A percentile compares a stretch with the other conserved stretches of the same genome.
Evolutionary conservation across 441 rosid species (phyloP).

Genomic region (Pelargonium australe): DNA sequence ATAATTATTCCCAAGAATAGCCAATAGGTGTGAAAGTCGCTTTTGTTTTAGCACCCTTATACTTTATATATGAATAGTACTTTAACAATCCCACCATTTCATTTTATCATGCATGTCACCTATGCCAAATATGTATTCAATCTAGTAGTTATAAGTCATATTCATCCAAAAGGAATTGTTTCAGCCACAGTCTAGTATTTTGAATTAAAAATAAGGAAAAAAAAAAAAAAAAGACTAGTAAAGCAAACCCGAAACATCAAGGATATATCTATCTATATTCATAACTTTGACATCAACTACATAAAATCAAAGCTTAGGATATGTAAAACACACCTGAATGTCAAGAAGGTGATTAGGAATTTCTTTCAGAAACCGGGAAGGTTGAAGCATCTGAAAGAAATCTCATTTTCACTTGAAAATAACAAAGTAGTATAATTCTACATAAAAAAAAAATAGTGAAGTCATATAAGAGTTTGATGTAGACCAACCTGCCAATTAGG

Average conservation of each 20-base stretch:
- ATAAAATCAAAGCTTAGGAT: constrained; percentile 11
- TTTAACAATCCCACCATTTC: background rate
- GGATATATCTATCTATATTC: background rate
- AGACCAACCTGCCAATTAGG: constrained; percentile 87
- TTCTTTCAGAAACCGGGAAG: constrained; percentile 92
- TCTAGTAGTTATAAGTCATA: background rate
- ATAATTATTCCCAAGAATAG: background rate
- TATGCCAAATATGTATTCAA: constrained; percentile 2
- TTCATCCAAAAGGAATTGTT: background rate
- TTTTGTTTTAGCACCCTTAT: background rate
- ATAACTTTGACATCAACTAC: constrained; percentile 9
- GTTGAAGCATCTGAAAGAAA: constrained; percentile 68
- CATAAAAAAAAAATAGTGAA: constrained; percentile 12
- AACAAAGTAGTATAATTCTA: background rate
- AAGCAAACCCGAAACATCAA: background rate
- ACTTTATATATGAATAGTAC: background rate
- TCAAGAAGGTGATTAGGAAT: constrained; percentile 76
- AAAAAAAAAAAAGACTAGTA: background rate
- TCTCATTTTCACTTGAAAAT: constrained; percentile 24
- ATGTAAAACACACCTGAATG: constrained; percentile 42
- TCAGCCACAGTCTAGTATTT: no score
- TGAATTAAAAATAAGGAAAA: background rate
- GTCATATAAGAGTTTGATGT: constrained; percentile 15
- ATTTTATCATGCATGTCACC: background rate
- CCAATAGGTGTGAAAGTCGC: background rate